phyloP scores from a whole-genome alignment of 2,329 filamentous ascomycete genomes.

The Paecilomyces variotii region DNA sequence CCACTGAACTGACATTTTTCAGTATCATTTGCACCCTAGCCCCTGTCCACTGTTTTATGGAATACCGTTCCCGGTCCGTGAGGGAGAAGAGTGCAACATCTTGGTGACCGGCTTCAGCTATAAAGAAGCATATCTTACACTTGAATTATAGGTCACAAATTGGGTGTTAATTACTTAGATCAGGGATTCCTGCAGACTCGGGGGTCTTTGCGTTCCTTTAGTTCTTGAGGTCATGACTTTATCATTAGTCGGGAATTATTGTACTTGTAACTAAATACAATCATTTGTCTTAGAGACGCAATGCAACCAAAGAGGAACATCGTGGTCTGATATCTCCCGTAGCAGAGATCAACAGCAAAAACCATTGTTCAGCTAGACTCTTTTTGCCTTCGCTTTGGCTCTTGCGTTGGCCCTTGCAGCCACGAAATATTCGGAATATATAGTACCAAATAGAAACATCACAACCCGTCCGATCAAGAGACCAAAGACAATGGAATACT shows the following conservation, averaged over 20 bases:
- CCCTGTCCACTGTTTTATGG: not conserved
- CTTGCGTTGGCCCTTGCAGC: not conserved
- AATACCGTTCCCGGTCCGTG: not conserved
- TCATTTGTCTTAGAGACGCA: too few species aligned
- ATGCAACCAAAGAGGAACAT: too few species aligned
- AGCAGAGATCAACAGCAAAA: not conserved
- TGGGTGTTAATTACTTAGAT: not conserved
- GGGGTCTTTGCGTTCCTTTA: not conserved
- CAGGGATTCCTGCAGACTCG: not conserved
- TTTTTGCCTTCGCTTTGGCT: not conserved
- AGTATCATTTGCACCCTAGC: not conserved
- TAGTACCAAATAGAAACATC: not conserved
- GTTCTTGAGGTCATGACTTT: not conserved
- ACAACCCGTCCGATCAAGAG: not conserved
- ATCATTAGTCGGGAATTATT: not conserved
- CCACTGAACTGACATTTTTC: not conserved
- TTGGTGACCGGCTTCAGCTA: not conserved
- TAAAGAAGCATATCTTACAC: not conserved
- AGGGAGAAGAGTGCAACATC: not conserved
- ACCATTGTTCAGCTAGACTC: not conserved
- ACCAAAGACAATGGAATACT: not conserved
- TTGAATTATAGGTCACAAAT: not conserved
- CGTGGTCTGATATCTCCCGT: too few species aligned
- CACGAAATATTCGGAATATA: not conserved
- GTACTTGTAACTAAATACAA: not conserved